Evolutionary conservation across 2,329 filamentous ascomycete genomes (phyloP).

Genomic region (Sclerotinia subarctica): DNA sequence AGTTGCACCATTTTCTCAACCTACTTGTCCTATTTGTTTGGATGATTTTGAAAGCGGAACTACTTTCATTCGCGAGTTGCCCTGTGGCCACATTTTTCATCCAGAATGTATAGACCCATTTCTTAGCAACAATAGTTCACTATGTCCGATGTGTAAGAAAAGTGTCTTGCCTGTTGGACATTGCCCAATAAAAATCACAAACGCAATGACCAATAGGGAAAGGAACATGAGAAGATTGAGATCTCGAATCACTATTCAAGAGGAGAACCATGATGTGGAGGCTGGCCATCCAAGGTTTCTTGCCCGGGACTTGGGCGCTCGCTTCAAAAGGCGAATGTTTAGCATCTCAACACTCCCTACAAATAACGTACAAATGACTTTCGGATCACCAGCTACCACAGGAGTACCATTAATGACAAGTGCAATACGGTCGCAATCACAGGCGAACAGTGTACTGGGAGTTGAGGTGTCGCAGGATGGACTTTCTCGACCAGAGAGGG

Average conservation of each 20-base stretch:
- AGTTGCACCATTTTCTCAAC: constrained; percentile 62
- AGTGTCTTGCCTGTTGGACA: constrained; percentile 69
- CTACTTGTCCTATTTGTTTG: constrained; percentile 85
- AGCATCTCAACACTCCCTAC: not conserved
- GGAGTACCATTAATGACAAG: constrained; percentile 23
- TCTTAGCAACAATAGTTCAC: constrained; percentile 70
- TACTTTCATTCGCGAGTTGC: constrained; percentile 77
- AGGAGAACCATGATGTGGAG: constrained; percentile 23
- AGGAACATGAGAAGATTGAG: constrained; percentile 56
- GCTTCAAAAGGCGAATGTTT: constrained; percentile 20
- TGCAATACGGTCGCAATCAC: constrained; percentile 13
- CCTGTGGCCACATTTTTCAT: constrained; percentile 92
- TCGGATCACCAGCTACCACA: constrained; percentile 23
- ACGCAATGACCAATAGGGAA: constrained; percentile 82
- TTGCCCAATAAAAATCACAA: constrained; percentile 67
- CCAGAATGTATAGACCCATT: constrained; percentile 88
- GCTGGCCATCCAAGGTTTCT: constrained; percentile 20
- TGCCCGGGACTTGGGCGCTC: constrained; percentile 21
- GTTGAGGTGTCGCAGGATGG: constrained; percentile 1
- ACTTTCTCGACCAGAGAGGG: constrained; percentile 27
- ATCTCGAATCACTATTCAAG: constrained; percentile 27
- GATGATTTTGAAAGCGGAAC: constrained; percentile 69
- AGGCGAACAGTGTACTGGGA: constrained; percentile 13
- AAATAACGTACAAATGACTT: constrained; percentile 7
- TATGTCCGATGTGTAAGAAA: constrained; percentile 89